Conservation (phyloP, 192 early-diverging fungal genomes). For the Cladochytrium replicatum region DNA sequence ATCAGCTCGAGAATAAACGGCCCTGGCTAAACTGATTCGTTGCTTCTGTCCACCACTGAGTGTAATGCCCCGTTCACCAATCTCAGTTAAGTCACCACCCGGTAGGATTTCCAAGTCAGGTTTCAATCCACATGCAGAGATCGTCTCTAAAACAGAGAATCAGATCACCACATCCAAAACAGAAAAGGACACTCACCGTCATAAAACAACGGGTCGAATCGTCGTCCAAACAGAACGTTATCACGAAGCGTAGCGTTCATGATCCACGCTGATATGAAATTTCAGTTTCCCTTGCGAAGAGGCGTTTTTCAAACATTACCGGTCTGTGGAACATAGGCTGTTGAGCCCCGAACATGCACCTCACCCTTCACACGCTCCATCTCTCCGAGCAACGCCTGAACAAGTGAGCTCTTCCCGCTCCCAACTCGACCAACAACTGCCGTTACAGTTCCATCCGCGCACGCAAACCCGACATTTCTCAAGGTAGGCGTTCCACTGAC, state of each 20-base stretch:
- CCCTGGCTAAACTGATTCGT: conserved; percentile 53
- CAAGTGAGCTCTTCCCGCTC: conserved; percentile 66
- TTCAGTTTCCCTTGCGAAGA: conserved; percentile 8
- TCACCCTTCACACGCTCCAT: conserved; percentile 64
- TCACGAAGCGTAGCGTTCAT: conserved; percentile 90
- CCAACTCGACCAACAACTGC: conserved; percentile 50
- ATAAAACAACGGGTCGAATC: conserved; percentile 68
- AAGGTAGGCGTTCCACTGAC: conserved; percentile 16
- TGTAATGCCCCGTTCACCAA: conserved; percentile 54
- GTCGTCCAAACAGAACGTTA: conserved; percentile 84
- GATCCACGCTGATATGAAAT: conserved; percentile 78
- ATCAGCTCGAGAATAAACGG: conserved; percentile 83
- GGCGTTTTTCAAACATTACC: conserved; percentile 4
- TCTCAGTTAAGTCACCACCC: conserved; percentile 84
- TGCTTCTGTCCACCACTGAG: conserved; percentile 43
- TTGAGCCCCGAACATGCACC: conserved; percentile 55
- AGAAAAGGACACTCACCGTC: conserved; percentile 20
- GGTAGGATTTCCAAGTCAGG: conserved; percentile 80
- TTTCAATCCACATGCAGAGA: conserved; percentile 77
- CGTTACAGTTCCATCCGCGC: conserved; percentile 45
- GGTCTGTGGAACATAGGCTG: conserved; percentile 69
- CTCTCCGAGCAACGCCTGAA: conserved; percentile 76
- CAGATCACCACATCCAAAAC: neutral
- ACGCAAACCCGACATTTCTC: conserved; percentile 37
- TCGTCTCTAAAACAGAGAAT: conserved; percentile 22